phyloP scores from a whole-genome alignment of 140 eudicot genomes.

The Ambrosia hybrid region DNA sequence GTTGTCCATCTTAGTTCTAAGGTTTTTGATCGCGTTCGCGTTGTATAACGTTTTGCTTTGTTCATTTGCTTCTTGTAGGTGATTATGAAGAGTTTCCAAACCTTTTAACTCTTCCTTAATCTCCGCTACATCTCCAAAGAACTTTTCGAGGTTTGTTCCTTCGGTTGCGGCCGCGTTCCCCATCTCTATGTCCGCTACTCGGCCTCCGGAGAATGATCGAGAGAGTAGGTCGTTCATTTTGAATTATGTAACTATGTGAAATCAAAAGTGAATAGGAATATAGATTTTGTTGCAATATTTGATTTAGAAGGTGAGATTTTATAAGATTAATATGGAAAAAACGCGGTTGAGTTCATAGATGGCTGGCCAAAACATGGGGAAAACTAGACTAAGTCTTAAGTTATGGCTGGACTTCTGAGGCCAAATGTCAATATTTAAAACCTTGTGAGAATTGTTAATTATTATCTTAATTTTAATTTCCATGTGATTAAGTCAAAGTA shows the following conservation, averaged over 20 bases:
- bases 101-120: constrained; percentile 50
- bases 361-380: constrained; percentile 26
- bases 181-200: constrained; percentile 33
- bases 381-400: constrained; percentile 21
- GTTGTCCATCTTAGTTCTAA: constrained; percentile 52
- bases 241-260: neutral
- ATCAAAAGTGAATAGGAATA: neutral
- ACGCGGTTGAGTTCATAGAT: constrained; percentile 22
- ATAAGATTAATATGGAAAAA: constrained; percentile 11
- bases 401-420: constrained; percentile 12
- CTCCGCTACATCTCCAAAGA: constrained; percentile 62
- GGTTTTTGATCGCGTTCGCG: constrained; percentile 48
- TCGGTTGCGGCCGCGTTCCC: constrained; percentile 11
- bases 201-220: constrained; percentile 31
- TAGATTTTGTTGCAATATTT: neutral
- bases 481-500: neutral
- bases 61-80: constrained; percentile 54
- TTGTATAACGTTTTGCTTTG: constrained; percentile 67
- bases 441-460: neutral
- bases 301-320: constrained; percentile 13
- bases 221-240: constrained; percentile 43
- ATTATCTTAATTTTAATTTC: neutral
- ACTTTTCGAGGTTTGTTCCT: constrained; percentile 51
- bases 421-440: constrained; percentile 12
- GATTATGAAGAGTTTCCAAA: constrained; percentile 46